Conservation (phyloP, 768 basidiomycete species). For the Hirschioporus abietinus region DNA sequence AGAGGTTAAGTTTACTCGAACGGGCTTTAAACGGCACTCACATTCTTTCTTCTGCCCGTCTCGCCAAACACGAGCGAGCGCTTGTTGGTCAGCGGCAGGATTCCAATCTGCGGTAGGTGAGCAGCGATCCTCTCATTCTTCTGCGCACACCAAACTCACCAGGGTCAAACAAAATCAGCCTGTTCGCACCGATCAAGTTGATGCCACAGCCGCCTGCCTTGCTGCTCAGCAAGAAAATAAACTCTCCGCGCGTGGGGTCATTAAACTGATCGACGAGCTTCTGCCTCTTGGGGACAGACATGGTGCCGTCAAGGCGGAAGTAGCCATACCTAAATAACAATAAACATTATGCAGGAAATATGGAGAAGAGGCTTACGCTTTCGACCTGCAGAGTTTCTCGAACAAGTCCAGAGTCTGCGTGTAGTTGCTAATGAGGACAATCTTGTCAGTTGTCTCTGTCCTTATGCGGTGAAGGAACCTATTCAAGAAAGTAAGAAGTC, state of each 20-base stretch:
- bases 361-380: constrained; percentile 63
- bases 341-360: no score
- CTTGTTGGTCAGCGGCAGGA: constrained; percentile 97
- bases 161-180: constrained; percentile 93
- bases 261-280: constrained; percentile 97
- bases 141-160: constrained; percentile 38
- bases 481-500: neutral
- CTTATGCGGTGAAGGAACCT: constrained; percentile 85
- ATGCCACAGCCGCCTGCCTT: constrained; percentile 97
- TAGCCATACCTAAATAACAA: constrained; percentile 88
- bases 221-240: constrained; percentile 89
- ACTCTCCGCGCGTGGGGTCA: constrained; percentile 87
- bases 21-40: no score
- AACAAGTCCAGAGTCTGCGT: constrained; percentile 94
- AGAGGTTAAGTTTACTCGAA: no score
- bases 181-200: constrained; percentile 94
- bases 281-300: constrained; percentile 87
- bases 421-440: constrained; percentile 94
- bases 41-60: constrained; percentile 99
- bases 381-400: constrained; percentile 79
- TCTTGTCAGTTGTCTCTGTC: constrained; percentile 85
- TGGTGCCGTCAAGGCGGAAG: constrained; percentile 91
- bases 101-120: constrained; percentile 73
- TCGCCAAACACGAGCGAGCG: constrained; percentile 97
- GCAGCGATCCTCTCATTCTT: constrained; percentile 4